A percentile compares a stretch with the other conserved stretches of the same genome.
Evolutionary conservation across 768 basidiomycete species (phyloP).

Genomic region (Leccinellum luteum): DNA sequence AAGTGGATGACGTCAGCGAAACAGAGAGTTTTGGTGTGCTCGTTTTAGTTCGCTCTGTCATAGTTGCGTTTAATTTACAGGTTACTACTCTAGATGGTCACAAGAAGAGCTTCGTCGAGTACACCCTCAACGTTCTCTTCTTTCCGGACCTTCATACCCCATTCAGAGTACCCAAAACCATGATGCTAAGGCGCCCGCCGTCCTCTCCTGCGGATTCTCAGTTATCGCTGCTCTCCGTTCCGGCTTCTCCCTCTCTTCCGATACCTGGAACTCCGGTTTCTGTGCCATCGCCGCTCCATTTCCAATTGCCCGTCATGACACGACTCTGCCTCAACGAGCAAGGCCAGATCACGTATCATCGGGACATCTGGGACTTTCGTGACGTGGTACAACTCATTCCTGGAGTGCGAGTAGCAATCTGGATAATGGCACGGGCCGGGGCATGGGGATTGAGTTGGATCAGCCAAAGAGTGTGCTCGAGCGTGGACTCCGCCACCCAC

Average conservation of each 20-base stretch:
- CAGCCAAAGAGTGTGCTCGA: constrained; percentile 16
- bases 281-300: constrained; percentile 69
- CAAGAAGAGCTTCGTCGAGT: constrained; percentile 71
- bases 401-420: constrained; percentile 63
- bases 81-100: constrained; percentile 56
- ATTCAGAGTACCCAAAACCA: constrained; percentile 38
- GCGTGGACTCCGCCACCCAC: not conserved
- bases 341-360: constrained; percentile 75
- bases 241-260: constrained; percentile 47
- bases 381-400: constrained; percentile 74
- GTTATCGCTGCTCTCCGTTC: constrained; percentile 23
- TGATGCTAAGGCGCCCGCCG: constrained; percentile 33
- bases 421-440: constrained; percentile 62
- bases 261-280: constrained; percentile 58
- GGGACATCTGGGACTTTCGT: constrained; percentile 79
- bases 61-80: not conserved
- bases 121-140: constrained; percentile 73
- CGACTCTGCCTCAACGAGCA: constrained; percentile 78
- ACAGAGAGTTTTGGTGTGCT: constrained; percentile 72
- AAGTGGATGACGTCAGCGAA: constrained; percentile 72
- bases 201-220: constrained; percentile 31
- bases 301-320: constrained; percentile 69
- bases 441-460: constrained; percentile 54
- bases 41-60: not conserved
- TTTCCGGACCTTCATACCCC: constrained; percentile 67